Base-by-base conservation (phyloP, 768 basidiomycete species). In the Calocybe gangraenosa region DNA sequence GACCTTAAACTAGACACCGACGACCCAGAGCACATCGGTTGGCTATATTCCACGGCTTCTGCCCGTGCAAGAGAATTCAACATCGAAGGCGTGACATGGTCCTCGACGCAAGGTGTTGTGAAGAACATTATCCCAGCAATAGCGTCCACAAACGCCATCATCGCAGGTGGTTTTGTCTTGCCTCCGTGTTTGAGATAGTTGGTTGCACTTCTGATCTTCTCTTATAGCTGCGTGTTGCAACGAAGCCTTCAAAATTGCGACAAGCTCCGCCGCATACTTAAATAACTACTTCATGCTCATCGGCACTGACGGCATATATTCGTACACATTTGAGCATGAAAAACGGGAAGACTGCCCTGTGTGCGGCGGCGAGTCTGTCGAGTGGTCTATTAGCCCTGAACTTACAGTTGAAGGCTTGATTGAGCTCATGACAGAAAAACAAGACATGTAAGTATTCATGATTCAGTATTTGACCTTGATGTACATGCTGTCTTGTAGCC, bases 71-170 rank as follows among this genome's bases (percentile, higher is more conserved):
- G 85, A 50, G 88, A 94, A 59, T 97, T 94, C 74, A 93, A 91
- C 51, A 98, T 99, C 44, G 92, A 97, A 61, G 96, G 96, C 36
- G 94, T 99, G 14, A 97, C 96, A 7, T 99, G 95, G 92, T 85
- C 88, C 1, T 70, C 94, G 30, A 98, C 96, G 0, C 96, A 99
- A 63, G 96, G 96, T 34, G 96, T 99, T 42, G 96, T 99, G 37
- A 99, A 99, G 77, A 96, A 96, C 57, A 96, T 99, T 66, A 98
- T 99, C 51, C 95, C 96, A 17, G 95, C 96, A 35, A 98, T 99
- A 54, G 96, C 96, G 1, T 94, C 91, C 0, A 99, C 96, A 13
- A 99, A 99, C 58, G 96, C 96, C 28, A 94, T 98, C 62, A 93
- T 99, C 47, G 90, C 96, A 38, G 93, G 92, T 89, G 53, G 33